phyloP scores from a whole-genome alignment of 768 basidiomycete species.

The Mycena galericulata region DNA sequence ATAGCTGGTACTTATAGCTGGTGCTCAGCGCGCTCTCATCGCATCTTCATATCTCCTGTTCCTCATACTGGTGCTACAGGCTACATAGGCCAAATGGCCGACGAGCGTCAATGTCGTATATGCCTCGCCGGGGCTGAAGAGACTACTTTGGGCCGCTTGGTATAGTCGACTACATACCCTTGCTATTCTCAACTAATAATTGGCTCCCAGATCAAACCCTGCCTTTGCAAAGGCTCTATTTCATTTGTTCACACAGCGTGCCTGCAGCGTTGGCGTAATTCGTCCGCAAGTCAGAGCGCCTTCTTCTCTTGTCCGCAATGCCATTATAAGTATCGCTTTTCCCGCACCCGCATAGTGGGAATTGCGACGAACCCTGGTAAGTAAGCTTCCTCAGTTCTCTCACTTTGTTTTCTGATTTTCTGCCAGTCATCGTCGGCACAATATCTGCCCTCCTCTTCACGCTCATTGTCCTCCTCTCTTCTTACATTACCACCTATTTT shows the following conservation, averaged over 20 bases:
- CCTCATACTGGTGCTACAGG: no score
- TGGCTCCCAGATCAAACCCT: conserved; percentile 77
- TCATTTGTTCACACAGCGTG: conserved; percentile 78
- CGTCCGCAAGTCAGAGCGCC: conserved; percentile 57
- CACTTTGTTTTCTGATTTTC: conserved; percentile 22
- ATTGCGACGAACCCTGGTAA: conserved; percentile 83
- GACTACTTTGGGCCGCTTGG: conserved; percentile 65
- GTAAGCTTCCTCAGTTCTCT: conserved; percentile 33
- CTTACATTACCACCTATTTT: conserved; percentile 77
- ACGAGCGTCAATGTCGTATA: conserved; percentile 72
- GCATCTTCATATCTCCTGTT: no score
- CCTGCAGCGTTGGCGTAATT: conserved; percentile 80
- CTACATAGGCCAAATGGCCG: no score
- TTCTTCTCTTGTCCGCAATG: conserved; percentile 89
- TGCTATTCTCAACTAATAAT: no score
- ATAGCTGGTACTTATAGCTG: no score
- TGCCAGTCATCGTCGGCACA: conserved; percentile 71
- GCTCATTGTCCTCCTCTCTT: conserved; percentile 72
- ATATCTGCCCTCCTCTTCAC: conserved; percentile 74
- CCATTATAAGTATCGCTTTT: conserved; percentile 80
- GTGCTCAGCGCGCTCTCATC: no score
- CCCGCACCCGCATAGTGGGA: conserved; percentile 76
- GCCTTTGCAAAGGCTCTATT: conserved; percentile 73
- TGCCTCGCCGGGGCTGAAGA: conserved; percentile 80
- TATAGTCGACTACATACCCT: background rate